Evolutionary conservation across 2,329 filamentous ascomycete genomes (phyloP), one percentile per base, ranked within the genome.

Genomic region (Botryotinia globosa): DNA sequence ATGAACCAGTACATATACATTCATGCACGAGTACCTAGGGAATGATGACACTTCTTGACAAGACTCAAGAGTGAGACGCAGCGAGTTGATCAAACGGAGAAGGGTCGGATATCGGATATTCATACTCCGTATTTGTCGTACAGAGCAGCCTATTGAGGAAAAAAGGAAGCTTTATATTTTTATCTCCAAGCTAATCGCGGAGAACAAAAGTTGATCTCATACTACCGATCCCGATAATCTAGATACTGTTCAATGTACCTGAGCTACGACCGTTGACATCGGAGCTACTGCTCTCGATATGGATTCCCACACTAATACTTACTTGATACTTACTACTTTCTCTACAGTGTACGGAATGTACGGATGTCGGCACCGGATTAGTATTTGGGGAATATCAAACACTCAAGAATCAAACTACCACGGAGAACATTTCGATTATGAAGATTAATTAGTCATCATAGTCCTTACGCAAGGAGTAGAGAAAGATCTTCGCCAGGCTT

Each of bases 401-500:
- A 58, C 29, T 58, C 29, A 22, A 56, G 51, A 56, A 56, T 56
- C 51, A 32, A 29, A 29, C 14, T n/a, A 32, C 51, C 18, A 54
- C 29, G 51, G 51, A 54, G 51, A 25, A 34, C 12, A 34, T 34
- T 44, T 32, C 22, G 20, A 48, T 64, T 29, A 48, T 65, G 42
- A 65, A 7, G 3, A 34, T 65, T 18, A n/a, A 44, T 34, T 56
- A 67, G 65, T 67, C 65, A 67, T 56, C 65, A 14, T 16, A 42
- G 20, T 56, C 34, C 34, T 56, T 42, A 56, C 34, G 29, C 66
- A 59, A 56, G 45, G 44, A 48, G n/a, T 22, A 54, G 22, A 37
- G 14, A 42, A 32, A 56, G 68, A 70, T 70, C 68, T 48, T 64
- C 68, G 22, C 32, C 44, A 37, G 56, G 68, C 56, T 61, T 70